These are phyloP conservation scores for Kokia cookei DNA, from an alignment of 441 rosid species.

Conservation along the genomic window DNA sequence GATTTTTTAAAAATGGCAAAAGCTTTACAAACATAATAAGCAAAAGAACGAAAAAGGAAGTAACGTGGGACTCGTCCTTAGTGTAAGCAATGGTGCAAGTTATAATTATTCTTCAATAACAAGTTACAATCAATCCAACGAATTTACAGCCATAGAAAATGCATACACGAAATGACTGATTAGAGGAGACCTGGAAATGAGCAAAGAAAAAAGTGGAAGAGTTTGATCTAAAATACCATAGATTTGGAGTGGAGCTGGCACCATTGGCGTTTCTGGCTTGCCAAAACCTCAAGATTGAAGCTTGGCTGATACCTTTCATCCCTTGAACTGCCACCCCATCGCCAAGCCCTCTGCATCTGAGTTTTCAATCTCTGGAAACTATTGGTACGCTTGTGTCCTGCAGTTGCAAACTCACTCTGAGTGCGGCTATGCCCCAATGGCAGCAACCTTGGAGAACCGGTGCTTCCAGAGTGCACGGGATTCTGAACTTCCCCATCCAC, in stretches of 20 bases:
- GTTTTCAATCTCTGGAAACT: slow-evolving; percentile 64
- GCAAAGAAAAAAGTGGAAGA: too few relatives aligned
- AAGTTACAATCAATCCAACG: neutral
- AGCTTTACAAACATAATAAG: neutral
- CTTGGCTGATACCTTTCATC: slow-evolving; percentile 37
- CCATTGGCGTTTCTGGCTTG: slow-evolving; percentile 68
- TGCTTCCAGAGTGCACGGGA: slow-evolving; percentile 30
- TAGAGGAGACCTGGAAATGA: too few relatives aligned
- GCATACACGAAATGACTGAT: neutral
- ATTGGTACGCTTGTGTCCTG: slow-evolving; percentile 38
- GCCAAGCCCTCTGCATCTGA: slow-evolving; percentile 85
- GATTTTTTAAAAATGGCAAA: neutral
- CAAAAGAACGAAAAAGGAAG: neutral
- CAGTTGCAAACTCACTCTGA: slow-evolving; percentile 52
- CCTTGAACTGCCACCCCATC: slow-evolving; percentile 50
- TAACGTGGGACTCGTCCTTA: neutral
- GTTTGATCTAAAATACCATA: slow-evolving; percentile 35
- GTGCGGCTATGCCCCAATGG: slow-evolving; percentile 51
- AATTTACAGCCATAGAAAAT: neutral
- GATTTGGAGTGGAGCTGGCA: slow-evolving; percentile 82
- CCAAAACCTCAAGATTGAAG: slow-evolving; percentile 63
- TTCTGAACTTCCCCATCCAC: slow-evolving; percentile 52
- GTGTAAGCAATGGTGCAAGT: neutral
- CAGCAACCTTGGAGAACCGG: slow-evolving; percentile 24
- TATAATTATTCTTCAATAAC: neutral